Conservation (phyloP, 768 basidiomycete genomes). For the Psilocybe sp. region DNA sequence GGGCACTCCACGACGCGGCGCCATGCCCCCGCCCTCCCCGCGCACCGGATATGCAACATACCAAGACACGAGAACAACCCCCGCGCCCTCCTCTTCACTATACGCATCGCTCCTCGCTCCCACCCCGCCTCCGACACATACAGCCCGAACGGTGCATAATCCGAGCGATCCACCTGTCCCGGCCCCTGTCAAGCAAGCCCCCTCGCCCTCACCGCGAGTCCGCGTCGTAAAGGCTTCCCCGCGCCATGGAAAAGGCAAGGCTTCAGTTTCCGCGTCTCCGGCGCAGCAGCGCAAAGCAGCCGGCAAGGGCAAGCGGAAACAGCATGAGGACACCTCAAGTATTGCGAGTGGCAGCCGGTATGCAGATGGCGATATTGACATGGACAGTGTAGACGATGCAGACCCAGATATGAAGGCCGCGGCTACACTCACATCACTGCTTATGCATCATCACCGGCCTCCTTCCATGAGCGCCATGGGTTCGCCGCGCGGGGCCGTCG, state of each 20-base stretch:
- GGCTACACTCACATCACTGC: slow-evolving; percentile 71
- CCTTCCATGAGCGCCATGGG: slow-evolving; percentile 57
- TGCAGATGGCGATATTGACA: slow-evolving; percentile 6
- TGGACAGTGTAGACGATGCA: slow-evolving; percentile 42
- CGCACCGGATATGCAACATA: slow-evolving; percentile 6
- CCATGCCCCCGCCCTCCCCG: slow-evolving; percentile 47
- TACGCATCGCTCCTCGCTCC: slow-evolving; percentile 73
- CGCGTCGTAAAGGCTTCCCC: slow-evolving; percentile 36
- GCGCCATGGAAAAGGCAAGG: background rate
- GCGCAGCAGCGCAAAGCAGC: slow-evolving; percentile 37
- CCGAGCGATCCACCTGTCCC: slow-evolving; percentile 65
- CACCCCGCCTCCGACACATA: slow-evolving; percentile 60
- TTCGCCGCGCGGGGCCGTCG: slow-evolving; percentile 46
- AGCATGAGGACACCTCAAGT: slow-evolving; percentile 15
- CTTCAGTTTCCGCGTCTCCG: slow-evolving; percentile 30
- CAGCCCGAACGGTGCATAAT: slow-evolving; percentile 78
- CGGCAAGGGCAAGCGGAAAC: slow-evolving; percentile 45
- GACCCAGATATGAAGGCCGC: slow-evolving; percentile 83
- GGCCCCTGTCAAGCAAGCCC: slow-evolving; percentile 43
- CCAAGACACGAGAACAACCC: too few relatives aligned
- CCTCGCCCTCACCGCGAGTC: slow-evolving; percentile 45
- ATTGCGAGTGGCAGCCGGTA: background rate
- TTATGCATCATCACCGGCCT: slow-evolving; percentile 59
- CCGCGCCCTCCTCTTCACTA: slow-evolving; percentile 26
- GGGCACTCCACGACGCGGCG: slow-evolving; percentile 45